Percentiles rank a stretch among this genome's conserved stretches.
phyloP scores from a whole-genome alignment of 306 rosid species.

The Parietaria judaica region DNA sequence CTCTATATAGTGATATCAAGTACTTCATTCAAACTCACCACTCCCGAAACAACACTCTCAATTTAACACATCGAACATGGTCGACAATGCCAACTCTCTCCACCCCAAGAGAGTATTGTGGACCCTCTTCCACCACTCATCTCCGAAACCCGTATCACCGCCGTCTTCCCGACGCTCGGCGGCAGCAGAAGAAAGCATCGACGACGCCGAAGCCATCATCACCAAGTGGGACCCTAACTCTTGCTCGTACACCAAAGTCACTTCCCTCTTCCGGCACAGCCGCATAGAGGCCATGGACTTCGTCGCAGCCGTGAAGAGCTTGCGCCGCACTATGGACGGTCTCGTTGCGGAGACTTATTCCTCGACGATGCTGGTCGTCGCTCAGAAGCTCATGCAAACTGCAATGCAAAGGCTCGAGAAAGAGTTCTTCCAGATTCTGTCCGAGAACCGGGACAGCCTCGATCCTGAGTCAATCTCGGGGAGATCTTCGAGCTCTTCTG shows the following conservation, averaged over 20 bases:
- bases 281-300: slow-evolving; percentile 31
- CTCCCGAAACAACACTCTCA: not conserved
- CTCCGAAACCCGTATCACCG: slow-evolving; percentile 19
- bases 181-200: slow-evolving; percentile 30
- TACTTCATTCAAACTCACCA: not conserved
- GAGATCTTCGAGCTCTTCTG: slow-evolving; percentile 12
- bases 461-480: slow-evolving; percentile 38
- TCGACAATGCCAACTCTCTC: not conserved
- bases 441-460: slow-evolving; percentile 23
- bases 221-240: slow-evolving; percentile 38
- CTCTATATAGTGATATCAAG: slow-evolving; percentile 18
- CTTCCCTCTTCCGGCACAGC: slow-evolving; percentile 32
- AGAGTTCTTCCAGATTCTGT: slow-evolving; percentile 36
- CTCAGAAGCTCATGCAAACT: slow-evolving; percentile 42
- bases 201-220: slow-evolving; percentile 27
- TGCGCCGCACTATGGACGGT: slow-evolving; percentile 31
- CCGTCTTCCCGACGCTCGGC: slow-evolving; percentile 1
- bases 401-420: slow-evolving; percentile 45
- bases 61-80: too few species aligned
- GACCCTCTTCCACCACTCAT: slow-evolving; percentile 18
- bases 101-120: slow-evolving; percentile 16
- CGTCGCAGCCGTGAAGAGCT: slow-evolving; percentile 21
- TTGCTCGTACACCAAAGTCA: slow-evolving; percentile 21
- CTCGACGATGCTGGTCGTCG: slow-evolving; percentile 27
- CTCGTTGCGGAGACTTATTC: slow-evolving; percentile 16